A percentile compares a stretch with the other conserved stretches of the same genome.
Conservation (phyloP, 2,329 filamentous ascomycete species). For the Fusarium nisikadoi region DNA sequence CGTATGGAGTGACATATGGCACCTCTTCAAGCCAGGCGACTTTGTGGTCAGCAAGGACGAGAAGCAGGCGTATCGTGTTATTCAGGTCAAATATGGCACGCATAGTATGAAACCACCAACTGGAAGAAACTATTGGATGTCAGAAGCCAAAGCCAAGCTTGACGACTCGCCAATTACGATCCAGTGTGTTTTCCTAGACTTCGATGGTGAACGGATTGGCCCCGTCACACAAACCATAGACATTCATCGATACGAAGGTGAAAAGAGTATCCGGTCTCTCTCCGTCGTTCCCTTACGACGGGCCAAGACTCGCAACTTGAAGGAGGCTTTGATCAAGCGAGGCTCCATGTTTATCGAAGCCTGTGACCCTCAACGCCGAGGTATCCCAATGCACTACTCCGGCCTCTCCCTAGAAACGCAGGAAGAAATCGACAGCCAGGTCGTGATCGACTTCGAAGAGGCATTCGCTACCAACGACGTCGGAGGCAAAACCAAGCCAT, state of each 20-base stretch:
- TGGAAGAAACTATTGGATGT: not conserved
- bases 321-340: not conserved
- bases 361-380: not conserved
- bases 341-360: not conserved
- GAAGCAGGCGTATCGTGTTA: not conserved
- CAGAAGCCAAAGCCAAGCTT: not conserved
- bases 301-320: rapidly evolving
- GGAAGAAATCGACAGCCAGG: not conserved
- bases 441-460: not conserved
- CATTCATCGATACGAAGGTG: not conserved
- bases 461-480: not conserved
- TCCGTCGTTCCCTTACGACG: rapidly evolving
- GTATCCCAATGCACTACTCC: not conserved
- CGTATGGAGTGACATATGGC: not conserved
- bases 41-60: not conserved
- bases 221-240: not conserved
- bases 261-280: not conserved
- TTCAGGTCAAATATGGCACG: not conserved
- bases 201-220: not conserved
- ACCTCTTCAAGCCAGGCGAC: not conserved
- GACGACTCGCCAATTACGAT: not conserved
- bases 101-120: not conserved
- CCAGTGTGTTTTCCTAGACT: not conserved
- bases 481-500: not conserved
- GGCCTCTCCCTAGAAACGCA: not conserved